Conservation (phyloP, 2,329 filamentous ascomycete species). For the Thermoascus crustaceus region DNA sequence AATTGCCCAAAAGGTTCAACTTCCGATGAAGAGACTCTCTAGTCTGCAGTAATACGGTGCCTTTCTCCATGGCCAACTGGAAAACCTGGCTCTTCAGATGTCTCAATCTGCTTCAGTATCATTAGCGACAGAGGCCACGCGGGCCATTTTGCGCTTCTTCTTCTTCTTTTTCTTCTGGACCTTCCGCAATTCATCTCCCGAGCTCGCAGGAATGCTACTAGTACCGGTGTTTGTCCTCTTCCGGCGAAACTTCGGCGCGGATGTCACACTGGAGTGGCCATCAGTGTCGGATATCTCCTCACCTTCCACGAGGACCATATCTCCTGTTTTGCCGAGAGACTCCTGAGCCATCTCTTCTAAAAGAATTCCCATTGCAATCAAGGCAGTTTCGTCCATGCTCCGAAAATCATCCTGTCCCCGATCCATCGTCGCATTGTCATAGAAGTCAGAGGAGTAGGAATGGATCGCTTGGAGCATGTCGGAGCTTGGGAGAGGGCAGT, state of each 20-base stretch:
- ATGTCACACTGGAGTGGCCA: conserved; percentile 5
- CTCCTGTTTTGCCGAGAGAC: conserved; percentile 48
- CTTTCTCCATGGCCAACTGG: no score
- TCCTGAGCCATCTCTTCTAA: conserved; percentile 50
- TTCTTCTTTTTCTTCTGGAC: conserved; percentile 13
- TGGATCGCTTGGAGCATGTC: conserved; percentile 52
- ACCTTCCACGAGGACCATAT: conserved; percentile 50
- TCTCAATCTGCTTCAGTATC: neutral
- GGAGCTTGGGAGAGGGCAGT: conserved; percentile 43
- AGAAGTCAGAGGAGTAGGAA: conserved; percentile 50
- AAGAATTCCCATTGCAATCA: conserved; percentile 53
- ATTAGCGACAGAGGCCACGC: conserved; percentile 7
- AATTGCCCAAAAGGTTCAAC: no score
- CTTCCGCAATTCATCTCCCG: conserved; percentile 13
- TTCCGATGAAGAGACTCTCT: no score
- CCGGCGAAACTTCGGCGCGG: conserved; percentile 7
- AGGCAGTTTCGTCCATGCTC: conserved; percentile 54
- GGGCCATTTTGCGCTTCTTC: conserved; percentile 20
- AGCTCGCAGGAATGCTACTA: conserved; percentile 15
- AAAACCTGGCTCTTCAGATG: neutral
- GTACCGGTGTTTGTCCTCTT: conserved; percentile 15
- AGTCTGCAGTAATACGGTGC: no score
- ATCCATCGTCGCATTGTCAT: conserved; percentile 30
- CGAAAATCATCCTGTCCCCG: conserved; percentile 35
- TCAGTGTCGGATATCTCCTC: conserved; percentile 23